Percentiles rank a stretch among this genome's conserved stretches.
Evolutionary conservation across 2,329 filamentous ascomycete species (phyloP).

Genomic region (Pyrenophora teres): DNA sequence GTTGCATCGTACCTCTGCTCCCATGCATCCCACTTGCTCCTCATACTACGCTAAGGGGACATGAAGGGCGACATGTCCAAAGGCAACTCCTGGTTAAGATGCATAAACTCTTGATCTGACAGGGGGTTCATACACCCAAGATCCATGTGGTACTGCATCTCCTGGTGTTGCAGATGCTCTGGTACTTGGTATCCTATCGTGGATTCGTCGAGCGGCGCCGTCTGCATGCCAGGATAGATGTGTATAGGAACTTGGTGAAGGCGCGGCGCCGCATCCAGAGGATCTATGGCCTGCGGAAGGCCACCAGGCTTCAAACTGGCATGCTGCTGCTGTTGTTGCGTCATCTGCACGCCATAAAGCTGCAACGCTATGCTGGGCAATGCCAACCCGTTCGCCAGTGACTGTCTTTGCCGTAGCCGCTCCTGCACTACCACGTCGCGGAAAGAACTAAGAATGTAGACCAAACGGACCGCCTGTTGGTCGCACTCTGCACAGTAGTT

Average conservation of each 20-base stretch:
- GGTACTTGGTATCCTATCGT: constrained; percentile 11
- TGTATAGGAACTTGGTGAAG: constrained; percentile 44
- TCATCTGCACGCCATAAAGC: constrained; percentile 32
- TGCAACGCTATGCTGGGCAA: constrained; percentile 44
- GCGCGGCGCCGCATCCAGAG: constrained; percentile 24
- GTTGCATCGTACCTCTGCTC: neutral
- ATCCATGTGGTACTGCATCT: neutral
- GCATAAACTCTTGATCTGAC: too few species aligned
- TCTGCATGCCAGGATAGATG: constrained; percentile 46
- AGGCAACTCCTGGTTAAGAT: too few species aligned
- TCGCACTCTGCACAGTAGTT: constrained; percentile 49
- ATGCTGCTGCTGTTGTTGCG: constrained; percentile 18
- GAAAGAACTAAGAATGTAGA: constrained; percentile 47
- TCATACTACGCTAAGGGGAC: too few species aligned
- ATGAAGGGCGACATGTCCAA: too few species aligned
- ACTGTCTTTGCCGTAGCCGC: constrained; percentile 33
- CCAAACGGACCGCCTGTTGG: constrained; percentile 46
- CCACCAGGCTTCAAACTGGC: constrained; percentile 1
- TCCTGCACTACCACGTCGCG: constrained; percentile 46
- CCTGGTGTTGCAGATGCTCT: neutral
- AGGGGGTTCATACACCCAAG: neutral
- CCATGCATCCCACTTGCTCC: too few species aligned
- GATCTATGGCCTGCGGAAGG: constrained; percentile 17
- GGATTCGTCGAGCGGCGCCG: constrained; percentile 28
- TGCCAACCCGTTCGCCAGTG: constrained; percentile 24